A percentile compares a stretch with the other conserved stretches of the same genome.
Evolutionary conservation across 1,284 basidiomycete species (phyloP).

Genomic region (Schizophyllum amplum): DNA sequence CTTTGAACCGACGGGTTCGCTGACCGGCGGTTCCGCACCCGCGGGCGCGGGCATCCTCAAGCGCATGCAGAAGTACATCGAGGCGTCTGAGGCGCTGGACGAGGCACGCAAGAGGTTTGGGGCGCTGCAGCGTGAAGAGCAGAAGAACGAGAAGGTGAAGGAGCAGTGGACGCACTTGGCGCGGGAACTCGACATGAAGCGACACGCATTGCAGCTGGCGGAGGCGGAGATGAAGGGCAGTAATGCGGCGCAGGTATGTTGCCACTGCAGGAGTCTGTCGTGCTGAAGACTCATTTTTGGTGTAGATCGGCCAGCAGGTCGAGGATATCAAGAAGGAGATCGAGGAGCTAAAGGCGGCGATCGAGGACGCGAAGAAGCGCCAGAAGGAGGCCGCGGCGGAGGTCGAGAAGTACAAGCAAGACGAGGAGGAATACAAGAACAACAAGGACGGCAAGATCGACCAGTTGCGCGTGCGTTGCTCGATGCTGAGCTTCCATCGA

Average conservation of each 20-base stretch:
- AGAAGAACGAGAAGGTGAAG: conserved; percentile 53
- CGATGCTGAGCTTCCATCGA: background rate
- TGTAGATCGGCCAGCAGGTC: conserved; percentile 78
- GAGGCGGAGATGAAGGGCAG: conserved; percentile 85
- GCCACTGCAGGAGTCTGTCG: background rate
- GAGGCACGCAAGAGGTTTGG: background rate
- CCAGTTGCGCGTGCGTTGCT: conserved; percentile 71
- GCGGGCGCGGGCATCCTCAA: conserved; percentile 71
- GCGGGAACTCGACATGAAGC: conserved; percentile 81
- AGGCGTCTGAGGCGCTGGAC: conserved; percentile 41
- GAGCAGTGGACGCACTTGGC: conserved; percentile 64
- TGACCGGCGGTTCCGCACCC: conserved; percentile 88
- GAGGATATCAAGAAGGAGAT: conserved; percentile 67
- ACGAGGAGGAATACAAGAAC: conserved; percentile 98
- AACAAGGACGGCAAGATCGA: conserved; percentile 97
- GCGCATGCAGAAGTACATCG: conserved; percentile 76
- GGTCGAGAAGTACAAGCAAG: conserved; percentile 82
- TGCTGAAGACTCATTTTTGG: conserved; percentile 1
- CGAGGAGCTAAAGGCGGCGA: conserved; percentile 54
- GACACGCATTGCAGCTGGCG: conserved; percentile 79
- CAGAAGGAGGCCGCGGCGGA: conserved; percentile 75
- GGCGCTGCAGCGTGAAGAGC: conserved; percentile 11
- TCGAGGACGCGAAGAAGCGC: conserved; percentile 65
- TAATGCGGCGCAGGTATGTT: conserved; percentile 73
- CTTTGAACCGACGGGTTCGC: conserved; percentile 92